Percentiles rank a stretch among this genome's conserved stretches.
Evolutionary conservation across 768 basidiomycete species (phyloP).

Genomic region (Kwoniella europaea): DNA sequence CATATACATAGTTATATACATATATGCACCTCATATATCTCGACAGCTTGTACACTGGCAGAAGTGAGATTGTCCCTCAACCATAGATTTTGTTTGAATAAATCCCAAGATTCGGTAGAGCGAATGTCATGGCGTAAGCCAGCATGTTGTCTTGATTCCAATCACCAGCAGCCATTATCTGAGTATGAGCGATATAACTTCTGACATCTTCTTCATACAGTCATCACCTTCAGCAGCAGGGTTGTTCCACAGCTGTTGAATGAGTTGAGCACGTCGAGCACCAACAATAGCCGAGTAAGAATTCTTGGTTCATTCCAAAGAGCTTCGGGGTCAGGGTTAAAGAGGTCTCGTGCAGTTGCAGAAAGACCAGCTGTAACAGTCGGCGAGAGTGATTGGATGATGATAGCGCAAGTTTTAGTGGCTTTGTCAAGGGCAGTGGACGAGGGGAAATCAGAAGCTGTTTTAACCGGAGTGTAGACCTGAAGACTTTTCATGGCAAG

Average conservation of each 20-base stretch:
- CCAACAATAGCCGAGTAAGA: conserved; percentile 23
- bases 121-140: conserved; percentile 31
- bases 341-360: not conserved
- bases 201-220: conserved; percentile 12
- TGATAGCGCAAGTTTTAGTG: not conserved
- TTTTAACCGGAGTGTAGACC: not conserved
- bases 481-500: not conserved
- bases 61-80: conserved; percentile 13
- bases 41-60: conserved; percentile 5
- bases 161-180: conserved; percentile 18
- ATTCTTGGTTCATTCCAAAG: conserved; percentile 2
- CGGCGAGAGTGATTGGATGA: not conserved
- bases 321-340: not conserved
- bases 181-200: conserved; percentile 26
- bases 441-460: not conserved
- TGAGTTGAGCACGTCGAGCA: conserved; percentile 19
- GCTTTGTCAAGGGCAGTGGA: not conserved
- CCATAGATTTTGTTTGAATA: conserved; percentile 28
- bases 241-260: conserved; percentile 24
- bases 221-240: conserved; percentile 24
- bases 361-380: not conserved
- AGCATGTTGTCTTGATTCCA: conserved; percentile 19
- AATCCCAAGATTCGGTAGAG: conserved; percentile 26
- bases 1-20: too few relatives aligned
- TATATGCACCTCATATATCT: too few relatives aligned